phyloP scores from a whole-genome alignment of 2,329 filamentous ascomycete genomes.

The Fusarium mexicanum region DNA sequence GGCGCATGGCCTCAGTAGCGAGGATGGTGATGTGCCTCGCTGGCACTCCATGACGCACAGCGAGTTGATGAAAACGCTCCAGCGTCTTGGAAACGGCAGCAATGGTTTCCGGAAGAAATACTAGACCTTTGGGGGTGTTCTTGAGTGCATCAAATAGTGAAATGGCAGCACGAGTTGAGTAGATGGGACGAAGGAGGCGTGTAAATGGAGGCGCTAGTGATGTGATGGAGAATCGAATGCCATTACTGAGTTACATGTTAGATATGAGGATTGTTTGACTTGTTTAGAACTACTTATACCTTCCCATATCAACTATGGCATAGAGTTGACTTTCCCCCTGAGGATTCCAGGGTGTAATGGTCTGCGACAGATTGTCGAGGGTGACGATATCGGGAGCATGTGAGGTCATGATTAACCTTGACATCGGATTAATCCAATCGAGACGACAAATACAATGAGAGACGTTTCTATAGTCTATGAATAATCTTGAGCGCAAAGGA shows the following conservation, averaged over 20 bases:
- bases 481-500: background rate
- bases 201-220: constrained; percentile 76
- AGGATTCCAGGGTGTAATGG: constrained; percentile 60
- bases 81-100: constrained; percentile 72
- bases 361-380: constrained; percentile 60
- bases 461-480: background rate
- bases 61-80: constrained; percentile 76
- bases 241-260: constrained; percentile 69
- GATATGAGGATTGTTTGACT: background rate
- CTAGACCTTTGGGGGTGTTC: constrained; percentile 53
- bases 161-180: constrained; percentile 80
- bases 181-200: constrained; percentile 80
- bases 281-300: constrained; percentile 48
- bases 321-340: constrained; percentile 60
- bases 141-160: constrained; percentile 87
- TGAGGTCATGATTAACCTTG: constrained; percentile 40
- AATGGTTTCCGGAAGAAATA: constrained; percentile 68
- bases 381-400: constrained; percentile 56
- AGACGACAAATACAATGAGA: background rate
- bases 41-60: constrained; percentile 74
- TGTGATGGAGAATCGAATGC: constrained; percentile 91
- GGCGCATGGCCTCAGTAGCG: constrained; percentile 89
- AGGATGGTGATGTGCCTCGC: constrained; percentile 74
- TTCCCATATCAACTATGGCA: constrained; percentile 69
- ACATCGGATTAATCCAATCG: background rate